Percentiles rank a stretch among this genome's conserved stretches.
These are phyloP conservation scores for Lactifluus hygrophoroides DNA, from an alignment of 768 basidiomycete species.

Conservation along the genomic window DNA sequence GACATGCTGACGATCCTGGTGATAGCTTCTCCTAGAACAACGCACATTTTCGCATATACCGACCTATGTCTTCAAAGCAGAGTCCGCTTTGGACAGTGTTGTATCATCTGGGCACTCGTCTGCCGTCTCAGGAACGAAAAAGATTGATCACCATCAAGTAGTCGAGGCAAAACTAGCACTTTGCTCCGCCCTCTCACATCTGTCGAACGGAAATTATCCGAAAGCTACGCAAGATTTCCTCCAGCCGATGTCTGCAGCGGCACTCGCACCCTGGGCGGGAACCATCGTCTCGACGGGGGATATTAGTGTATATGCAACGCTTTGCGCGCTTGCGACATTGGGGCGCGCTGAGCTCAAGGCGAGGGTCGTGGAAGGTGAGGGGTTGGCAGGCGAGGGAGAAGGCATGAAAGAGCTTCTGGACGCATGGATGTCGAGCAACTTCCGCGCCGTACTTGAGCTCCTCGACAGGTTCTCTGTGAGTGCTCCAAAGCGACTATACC, in stretches of 20 bases:
- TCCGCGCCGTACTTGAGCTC: conserved; percentile 72
- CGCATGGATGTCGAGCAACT: conserved; percentile 79
- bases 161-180: conserved; percentile 71
- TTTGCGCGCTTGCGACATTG: conserved; percentile 77
- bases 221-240: conserved; percentile 72
- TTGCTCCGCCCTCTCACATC: conserved; percentile 66
- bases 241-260: conserved; percentile 53
- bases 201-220: conserved; percentile 67
- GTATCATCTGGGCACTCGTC: conserved; percentile 24
- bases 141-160: conserved; percentile 48
- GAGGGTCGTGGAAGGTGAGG: conserved; percentile 43
- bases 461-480: conserved; percentile 58
- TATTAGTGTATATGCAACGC: conserved; percentile 77
- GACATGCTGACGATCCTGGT: neutral
- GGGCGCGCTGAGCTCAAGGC: conserved; percentile 61
- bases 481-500: conserved; percentile 27
- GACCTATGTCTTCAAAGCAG: conserved; percentile 96
- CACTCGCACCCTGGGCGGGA: conserved; percentile 72
- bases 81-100: conserved; percentile 72
- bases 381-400: conserved; percentile 16
- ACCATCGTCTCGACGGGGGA: conserved; percentile 78
- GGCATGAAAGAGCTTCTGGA: conserved; percentile 66
- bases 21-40: conserved; percentile 76
- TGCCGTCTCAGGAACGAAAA: conserved; percentile 27
- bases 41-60: conserved; percentile 78